Percentiles rank a stretch among this genome's conserved stretches.
phyloP scores from a whole-genome alignment of 306 rosid species.

The Pueraria montana region DNA sequence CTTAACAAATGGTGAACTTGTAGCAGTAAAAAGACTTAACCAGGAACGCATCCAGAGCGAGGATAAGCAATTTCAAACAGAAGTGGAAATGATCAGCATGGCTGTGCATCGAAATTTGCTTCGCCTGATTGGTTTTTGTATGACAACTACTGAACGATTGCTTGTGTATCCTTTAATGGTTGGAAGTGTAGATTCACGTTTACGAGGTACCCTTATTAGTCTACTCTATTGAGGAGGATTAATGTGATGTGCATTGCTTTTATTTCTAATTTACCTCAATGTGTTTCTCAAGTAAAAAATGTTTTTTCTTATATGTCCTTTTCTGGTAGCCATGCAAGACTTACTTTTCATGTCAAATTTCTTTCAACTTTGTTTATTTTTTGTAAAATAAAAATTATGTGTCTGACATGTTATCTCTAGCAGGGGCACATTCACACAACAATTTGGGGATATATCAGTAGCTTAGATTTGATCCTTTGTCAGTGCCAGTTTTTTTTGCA shows the following conservation, averaged over 20 bases:
- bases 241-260: conserved; percentile 15
- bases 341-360: conserved; percentile 22
- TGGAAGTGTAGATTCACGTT: conserved; percentile 93
- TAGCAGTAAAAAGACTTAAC: conserved; percentile 94
- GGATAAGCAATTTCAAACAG: conserved; percentile 92
- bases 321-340: neutral
- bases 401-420: conserved; percentile 19
- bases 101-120: conserved; percentile 54
- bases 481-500: neutral
- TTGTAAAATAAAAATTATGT: neutral
- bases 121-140: conserved; percentile 50
- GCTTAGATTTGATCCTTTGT: neutral
- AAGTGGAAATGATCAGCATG: conserved; percentile 53
- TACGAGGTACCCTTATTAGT: conserved; percentile 68
- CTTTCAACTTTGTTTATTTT: conserved; percentile 11
- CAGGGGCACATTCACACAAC: conserved; percentile 1
- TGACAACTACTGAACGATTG: conserved; percentile 49
- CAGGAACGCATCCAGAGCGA: conserved; percentile 87
- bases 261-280: conserved; percentile 16
- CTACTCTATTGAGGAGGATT: conserved; percentile 12
- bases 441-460: conserved; percentile 15
- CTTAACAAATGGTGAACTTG: conserved; percentile 79
- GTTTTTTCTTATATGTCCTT: neutral
- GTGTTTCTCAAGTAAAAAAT: neutral
- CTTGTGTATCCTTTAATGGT: conserved; percentile 48